These are phyloP conservation scores for Caloboletus firmus DNA, from an alignment of 1,284 basidiomycete genomes.

Conservation along the genomic window DNA sequence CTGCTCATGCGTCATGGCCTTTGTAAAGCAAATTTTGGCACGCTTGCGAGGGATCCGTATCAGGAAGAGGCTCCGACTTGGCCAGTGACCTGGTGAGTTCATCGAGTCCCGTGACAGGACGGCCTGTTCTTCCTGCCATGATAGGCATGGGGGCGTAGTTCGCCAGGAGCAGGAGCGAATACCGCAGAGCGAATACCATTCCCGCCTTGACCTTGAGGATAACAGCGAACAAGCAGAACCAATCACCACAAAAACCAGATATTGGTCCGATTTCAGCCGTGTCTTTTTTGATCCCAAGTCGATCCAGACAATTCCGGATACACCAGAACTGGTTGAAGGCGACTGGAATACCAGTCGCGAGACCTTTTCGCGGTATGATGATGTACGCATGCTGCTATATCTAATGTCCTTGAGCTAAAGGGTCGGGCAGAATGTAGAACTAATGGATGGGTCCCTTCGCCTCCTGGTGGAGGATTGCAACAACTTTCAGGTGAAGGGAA, in stretches of 20 bases:
- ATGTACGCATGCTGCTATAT: conserved; percentile 41
- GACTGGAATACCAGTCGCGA: conserved; percentile 59
- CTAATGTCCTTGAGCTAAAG: conserved; percentile 8
- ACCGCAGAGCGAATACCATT: conserved; percentile 56
- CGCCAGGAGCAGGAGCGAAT: conserved; percentile 56
- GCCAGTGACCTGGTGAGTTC: conserved; percentile 36
- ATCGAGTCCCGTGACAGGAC: background rate
- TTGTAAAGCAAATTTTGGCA: conserved; percentile 61
- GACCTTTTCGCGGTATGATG: conserved; percentile 52
- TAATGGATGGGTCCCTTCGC: conserved; percentile 68
- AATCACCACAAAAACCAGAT: conserved; percentile 45
- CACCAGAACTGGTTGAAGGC: conserved; percentile 46
- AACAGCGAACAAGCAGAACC: conserved; percentile 23
- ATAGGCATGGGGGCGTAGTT: conserved; percentile 52
- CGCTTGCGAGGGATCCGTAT: conserved; percentile 42
- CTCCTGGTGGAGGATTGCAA: conserved; percentile 73
- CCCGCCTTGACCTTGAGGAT: conserved; percentile 42
- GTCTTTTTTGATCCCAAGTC: conserved; percentile 66
- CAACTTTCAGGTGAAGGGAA: conserved; percentile 60
- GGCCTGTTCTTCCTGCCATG: conserved; percentile 1
- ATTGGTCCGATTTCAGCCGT: conserved; percentile 78
- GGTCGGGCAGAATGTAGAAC: conserved; percentile 45
- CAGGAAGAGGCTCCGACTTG: conserved; percentile 24
- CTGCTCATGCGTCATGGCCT: conserved; percentile 9
- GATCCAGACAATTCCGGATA: conserved; percentile 61